Evolutionary conservation across 179 eudicot species (phyloP).

Genomic region (Silene noctiflora): DNA sequence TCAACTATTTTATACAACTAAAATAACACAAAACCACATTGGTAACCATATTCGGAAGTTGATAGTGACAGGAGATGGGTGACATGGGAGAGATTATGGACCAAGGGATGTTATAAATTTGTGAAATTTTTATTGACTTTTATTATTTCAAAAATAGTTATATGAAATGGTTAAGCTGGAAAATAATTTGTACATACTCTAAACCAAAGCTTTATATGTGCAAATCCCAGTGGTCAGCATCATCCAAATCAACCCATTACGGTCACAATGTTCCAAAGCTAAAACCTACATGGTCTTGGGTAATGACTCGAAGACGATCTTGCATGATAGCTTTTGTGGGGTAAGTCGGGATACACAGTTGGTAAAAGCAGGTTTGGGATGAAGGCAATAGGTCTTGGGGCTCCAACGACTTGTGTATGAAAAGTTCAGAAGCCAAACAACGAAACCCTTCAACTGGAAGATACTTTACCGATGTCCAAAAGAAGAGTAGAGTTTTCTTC

Average conservation of each 20-base stretch:
- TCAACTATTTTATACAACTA: too few species aligned
- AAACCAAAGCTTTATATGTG: slow-evolving; percentile 23
- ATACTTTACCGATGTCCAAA: slow-evolving; percentile 88
- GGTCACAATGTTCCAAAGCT: slow-evolving; percentile 82
- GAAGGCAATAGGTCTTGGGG: slow-evolving; percentile 56
- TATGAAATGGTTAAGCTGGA: too few species aligned
- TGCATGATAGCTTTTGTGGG: slow-evolving; percentile 49
- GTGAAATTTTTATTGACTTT: too few species aligned
- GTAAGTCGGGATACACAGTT: slow-evolving; percentile 67
- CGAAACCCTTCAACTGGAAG: slow-evolving; percentile 84
- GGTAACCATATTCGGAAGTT: too few species aligned
- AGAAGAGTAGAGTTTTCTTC: slow-evolving; percentile 77
- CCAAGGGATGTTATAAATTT: too few species aligned
- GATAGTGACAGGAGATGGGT: too few species aligned
- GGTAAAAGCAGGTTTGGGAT: slow-evolving; percentile 90
- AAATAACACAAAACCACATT: too few species aligned
- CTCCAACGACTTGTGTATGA: slow-evolving; percentile 52
- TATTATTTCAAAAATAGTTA: too few species aligned
- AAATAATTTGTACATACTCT: too few species aligned
- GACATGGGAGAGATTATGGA: too few species aligned
- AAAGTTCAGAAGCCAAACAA: slow-evolving; percentile 69
- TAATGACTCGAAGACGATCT: slow-evolving; percentile 54
- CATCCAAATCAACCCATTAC: neutral
- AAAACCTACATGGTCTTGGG: slow-evolving; percentile 85
- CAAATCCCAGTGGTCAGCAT: slow-evolving; percentile 2